Evolutionary conservation across 805 yeast genomes (phyloP).

Genomic region (Pichia occidentalis): DNA sequence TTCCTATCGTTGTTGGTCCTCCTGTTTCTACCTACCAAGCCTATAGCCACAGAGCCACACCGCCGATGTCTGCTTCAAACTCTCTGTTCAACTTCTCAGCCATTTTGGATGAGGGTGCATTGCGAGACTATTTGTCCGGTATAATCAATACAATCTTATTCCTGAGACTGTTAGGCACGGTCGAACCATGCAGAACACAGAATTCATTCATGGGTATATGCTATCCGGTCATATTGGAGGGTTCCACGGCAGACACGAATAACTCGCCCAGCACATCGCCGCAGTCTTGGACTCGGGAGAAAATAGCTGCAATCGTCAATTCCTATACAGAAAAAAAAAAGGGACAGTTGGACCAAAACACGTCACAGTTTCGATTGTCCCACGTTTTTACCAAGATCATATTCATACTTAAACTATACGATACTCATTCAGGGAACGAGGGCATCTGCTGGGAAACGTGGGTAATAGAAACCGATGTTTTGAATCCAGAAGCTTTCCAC

Average conservation of each 20-base stretch:
- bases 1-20: no score
- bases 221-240: no score
- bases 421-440: conserved; percentile 13
- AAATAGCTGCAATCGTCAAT: neutral
- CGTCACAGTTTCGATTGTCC: neutral
- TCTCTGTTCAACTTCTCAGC: no score
- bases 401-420: conserved; percentile 2
- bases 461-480: conserved; percentile 46
- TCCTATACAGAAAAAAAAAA: no score
- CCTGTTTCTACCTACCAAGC: no score
- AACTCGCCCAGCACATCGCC: neutral
- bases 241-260: neutral
- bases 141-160: conserved; percentile 63
- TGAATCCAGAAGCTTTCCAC: conserved; percentile 20
- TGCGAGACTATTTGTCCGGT: conserved; percentile 52
- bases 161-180: conserved; percentile 54
- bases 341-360: no score
- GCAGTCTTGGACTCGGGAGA: neutral
- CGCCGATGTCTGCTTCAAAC: no score
- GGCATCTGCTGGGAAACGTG: conserved; percentile 64
- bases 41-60: no score
- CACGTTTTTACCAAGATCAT: conserved; percentile 1
- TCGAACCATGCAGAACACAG: no score
- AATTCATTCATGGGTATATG: no score
- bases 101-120: conserved; percentile 49